Conservation (phyloP, 179 eudicot species). For the Spergularia azorica region DNA sequence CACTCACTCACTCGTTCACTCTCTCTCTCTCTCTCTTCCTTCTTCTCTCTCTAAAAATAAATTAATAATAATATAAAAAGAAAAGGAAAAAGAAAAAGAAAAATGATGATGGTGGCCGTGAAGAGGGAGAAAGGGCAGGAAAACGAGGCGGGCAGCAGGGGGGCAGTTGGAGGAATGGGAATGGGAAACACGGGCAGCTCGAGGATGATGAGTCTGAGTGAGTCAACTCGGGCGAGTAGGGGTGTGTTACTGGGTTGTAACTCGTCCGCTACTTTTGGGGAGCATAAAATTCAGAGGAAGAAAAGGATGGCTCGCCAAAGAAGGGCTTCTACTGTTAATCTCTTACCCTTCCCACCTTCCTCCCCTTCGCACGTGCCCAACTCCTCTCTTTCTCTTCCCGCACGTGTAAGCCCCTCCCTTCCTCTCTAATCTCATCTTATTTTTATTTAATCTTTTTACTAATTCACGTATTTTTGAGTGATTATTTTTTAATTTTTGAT, state of each 20-base stretch:
- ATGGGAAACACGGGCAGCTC: neutral
- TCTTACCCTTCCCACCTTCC: constrained; percentile 29
- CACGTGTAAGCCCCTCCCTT: constrained; percentile 51
- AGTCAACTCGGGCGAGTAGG: constrained; percentile 21
- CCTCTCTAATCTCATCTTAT: neutral
- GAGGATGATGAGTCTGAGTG: neutral
- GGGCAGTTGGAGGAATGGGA: constrained; percentile 12
- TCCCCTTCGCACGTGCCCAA: constrained; percentile 46
- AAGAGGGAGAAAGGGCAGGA: constrained; percentile 22
- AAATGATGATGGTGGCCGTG: constrained; percentile 22
- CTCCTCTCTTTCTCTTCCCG: constrained; percentile 36
- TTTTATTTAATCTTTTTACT: neutral
- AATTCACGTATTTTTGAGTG: neutral
- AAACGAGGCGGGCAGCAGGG: constrained; percentile 27
- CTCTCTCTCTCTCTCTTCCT: neutral
- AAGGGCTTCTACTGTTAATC: constrained; percentile 35
- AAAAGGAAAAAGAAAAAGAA: constrained; percentile 7
- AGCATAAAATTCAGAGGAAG: constrained; percentile 46
- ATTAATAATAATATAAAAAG: neutral
- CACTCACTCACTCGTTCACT: constrained; percentile 16
- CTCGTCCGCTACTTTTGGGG: constrained; percentile 17
- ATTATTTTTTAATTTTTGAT: neutral
- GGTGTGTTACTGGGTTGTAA: constrained; percentile 8
- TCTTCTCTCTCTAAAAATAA: neutral
- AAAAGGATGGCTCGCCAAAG: constrained; percentile 55